Percentiles rank a stretch among this genome's conserved stretches.
Evolutionary conservation across 805 yeast genomes (phyloP).

Genomic region (Spathaspora passalidarum): DNA sequence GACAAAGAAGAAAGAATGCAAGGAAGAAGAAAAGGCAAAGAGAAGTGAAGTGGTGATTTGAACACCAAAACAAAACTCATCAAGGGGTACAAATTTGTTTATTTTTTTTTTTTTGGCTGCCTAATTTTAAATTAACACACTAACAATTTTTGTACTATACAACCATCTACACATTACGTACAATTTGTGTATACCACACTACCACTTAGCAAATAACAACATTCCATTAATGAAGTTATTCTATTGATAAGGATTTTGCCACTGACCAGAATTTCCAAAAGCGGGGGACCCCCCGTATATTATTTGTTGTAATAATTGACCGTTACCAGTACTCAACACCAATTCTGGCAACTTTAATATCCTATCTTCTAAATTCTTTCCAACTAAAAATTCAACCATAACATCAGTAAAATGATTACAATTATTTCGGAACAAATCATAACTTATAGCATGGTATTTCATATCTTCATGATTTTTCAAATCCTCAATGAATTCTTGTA

Average conservation of each 20-base stretch:
- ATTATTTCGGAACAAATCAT: slow-evolving; percentile 60
- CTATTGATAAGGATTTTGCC: background rate
- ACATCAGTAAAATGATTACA: slow-evolving; percentile 68
- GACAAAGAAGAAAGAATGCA: background rate
- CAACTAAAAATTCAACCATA: slow-evolving; percentile 54
- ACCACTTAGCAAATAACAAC: too few species aligned
- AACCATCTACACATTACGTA: background rate
- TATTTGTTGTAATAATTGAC: slow-evolving; percentile 32
- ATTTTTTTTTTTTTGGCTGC: background rate
- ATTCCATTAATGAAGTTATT: too few species aligned
- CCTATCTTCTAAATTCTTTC: slow-evolving; percentile 50
- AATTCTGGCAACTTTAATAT: slow-evolving; percentile 51
- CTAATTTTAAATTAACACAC: background rate
- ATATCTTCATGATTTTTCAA: slow-evolving; percentile 33
- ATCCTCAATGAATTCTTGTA: slow-evolving; percentile 52
- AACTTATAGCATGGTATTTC: slow-evolving; percentile 45
- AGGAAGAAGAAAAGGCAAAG: background rate
- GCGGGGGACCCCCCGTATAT: slow-evolving; percentile 16
- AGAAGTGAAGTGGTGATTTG: background rate
- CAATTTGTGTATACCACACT: background rate
- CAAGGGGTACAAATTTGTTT: background rate
- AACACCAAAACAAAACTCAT: background rate
- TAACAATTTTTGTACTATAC: background rate
- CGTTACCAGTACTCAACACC: slow-evolving; percentile 41
- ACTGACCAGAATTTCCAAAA: background rate